Evolutionary conservation across 306 rosid species (phyloP), one percentile per base, ranked within the genome.

Genomic region (Cicer pinnatifidum): DNA sequence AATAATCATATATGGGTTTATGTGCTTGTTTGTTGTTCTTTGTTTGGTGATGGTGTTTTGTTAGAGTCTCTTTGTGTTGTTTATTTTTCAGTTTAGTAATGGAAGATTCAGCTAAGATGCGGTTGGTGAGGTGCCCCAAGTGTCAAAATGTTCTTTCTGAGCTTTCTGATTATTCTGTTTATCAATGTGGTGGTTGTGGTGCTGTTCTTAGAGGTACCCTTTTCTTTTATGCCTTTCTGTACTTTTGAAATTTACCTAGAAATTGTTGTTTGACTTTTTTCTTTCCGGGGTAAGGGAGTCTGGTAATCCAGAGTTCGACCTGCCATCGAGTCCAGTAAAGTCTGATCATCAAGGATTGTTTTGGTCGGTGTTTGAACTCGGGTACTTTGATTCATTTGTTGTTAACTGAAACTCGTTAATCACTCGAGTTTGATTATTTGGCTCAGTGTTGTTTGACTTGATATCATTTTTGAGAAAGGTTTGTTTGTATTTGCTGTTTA

Each of bases 111-210:
- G 67, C 83, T 3, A 91, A 84, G 79, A 71, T 90, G 33, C 80
- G 96, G 12, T 48, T 95, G 83, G 97, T 90, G 75, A 70, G 90
- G 81, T 95, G 99, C 84, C 99, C 99, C 38, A 91, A 88, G 82
- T 95, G 99, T 67, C 96, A 88, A 83, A 91, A 95, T 84, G 89
- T 95, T 67, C 97, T 95, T 69, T 93, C 96, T 1, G 99, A 91
- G 86, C 90, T 87, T 5, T 85, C 91, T 37, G 92, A 88, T 84
- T 91, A 91, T 80, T 80, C 99, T 77, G 88, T 90, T 46, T 95
- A 91, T 71, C 90, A 86, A 86, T 95, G 99, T 74, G 97, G 97
- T 85, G 99, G 93, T 54, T 95, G 99, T 45, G 90, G 90, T 69
- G 81, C 97, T 77, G 89, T 95, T 80, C 97, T 95, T 71, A 69